Base-by-base conservation (phyloP, 148 eudicot genomes). In the Suaeda aralocaspica region DNA sequence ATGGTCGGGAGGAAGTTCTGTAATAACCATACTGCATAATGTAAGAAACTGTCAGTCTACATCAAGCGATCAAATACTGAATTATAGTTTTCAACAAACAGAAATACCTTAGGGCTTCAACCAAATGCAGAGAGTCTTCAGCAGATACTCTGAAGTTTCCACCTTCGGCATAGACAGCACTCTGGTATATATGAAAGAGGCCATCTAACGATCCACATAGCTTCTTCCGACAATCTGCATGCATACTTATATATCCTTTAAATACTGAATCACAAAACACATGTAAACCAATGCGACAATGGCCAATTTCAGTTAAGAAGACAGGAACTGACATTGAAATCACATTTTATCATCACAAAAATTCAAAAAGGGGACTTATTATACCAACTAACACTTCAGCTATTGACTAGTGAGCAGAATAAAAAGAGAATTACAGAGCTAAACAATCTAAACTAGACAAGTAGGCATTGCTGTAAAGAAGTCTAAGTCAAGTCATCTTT, bases 1-100 rank as follows among this genome's bases (percentile, higher is more conserved):
- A 70, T 95, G 93, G 60, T 95, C 99, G 63, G 90, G 82, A 76
- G 97, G 99, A 83, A 95, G 96, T 79, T 95, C 96, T 19, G 97
- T 86, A 46, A 95, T 91, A 64, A 95, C 93, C 86, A 91, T 87
- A 77, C 99, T 95, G 89, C 79, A 79, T 56, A 65, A 51, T 31
- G 76, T 81, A 72, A 45, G 45, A 65, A n/a, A 57, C 48, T 73
- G 66, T 81, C 74, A 79, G 70, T 41, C 33, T 46, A 73, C 68
- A 56, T 21, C 45, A 61, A 13, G 39, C 36, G 21, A 15, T 25
- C 29, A 62, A 30, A 46, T 30, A 56, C 64, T 26, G 25, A 48
- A 49, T 28, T 24, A 26, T 29, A 22, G 9, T 41, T 30, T 21
- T 13, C 45, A 71, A 72, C 66, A 66, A 60, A 41, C 45, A 46